Conservation (phyloP, 1,139 yeast genomes). For the Magnusiomyces sp. region DNA sequence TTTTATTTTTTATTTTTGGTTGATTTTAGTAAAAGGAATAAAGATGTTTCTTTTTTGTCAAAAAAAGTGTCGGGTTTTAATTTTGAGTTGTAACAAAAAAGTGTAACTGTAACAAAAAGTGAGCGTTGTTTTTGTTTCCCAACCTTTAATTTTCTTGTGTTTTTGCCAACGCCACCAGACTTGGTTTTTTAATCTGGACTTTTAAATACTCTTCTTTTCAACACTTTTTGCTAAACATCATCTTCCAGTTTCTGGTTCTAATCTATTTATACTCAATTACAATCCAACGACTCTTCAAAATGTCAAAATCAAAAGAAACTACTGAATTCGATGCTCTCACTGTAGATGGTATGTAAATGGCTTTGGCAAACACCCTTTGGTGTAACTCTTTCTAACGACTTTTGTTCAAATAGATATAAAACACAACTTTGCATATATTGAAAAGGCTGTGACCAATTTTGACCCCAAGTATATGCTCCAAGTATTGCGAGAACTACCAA, state of each 20-base stretch:
- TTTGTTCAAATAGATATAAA: slow-evolving; percentile 46
- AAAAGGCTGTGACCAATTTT: slow-evolving; percentile 64
- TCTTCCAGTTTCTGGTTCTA: background rate
- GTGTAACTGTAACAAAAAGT: too few species aligned
- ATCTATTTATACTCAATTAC: background rate
- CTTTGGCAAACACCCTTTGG: background rate
- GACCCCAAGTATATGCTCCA: slow-evolving; percentile 85
- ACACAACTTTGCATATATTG: slow-evolving; percentile 46
- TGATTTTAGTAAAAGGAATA: background rate
- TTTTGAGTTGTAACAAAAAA: too few species aligned
- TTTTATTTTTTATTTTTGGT: background rate
- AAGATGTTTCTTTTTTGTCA: too few species aligned
- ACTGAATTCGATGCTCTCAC: slow-evolving; percentile 11
- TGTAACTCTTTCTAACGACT: background rate
- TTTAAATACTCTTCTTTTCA: background rate
- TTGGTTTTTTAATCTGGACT: background rate
- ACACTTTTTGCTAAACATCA: background rate
- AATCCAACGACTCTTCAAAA: background rate
- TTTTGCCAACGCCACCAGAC: too few species aligned
- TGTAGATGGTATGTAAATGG: slow-evolving; percentile 13
- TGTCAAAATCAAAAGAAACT: background rate
- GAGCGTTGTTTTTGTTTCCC: too few species aligned
- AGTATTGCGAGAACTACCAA: slow-evolving; percentile 75
- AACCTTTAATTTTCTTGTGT: too few species aligned
- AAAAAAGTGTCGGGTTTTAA: too few species aligned